phyloP scores from a whole-genome alignment of 2,329 filamentous ascomycete species.

The Cladosporium halotolerans region DNA sequence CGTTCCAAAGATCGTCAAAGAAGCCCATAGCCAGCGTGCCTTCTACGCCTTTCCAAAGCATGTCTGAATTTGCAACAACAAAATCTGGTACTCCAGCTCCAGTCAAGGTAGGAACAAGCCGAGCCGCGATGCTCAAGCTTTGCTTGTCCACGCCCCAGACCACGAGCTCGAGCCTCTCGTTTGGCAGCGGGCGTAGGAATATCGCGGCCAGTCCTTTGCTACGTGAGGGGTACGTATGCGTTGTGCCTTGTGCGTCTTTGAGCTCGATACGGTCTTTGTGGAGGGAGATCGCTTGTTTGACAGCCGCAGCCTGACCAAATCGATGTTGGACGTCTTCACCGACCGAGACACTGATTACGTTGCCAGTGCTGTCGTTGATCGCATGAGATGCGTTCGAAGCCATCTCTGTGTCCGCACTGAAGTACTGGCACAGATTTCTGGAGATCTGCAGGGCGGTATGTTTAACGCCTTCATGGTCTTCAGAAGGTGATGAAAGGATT shows the following conservation, averaged over 20 bases:
- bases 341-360: slow-evolving; percentile 39
- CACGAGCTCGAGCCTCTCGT: slow-evolving; percentile 48
- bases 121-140: slow-evolving; percentile 44
- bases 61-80: slow-evolving; percentile 42
- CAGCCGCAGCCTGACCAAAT: not conserved
- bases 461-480: slow-evolving; percentile 14
- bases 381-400: slow-evolving; percentile 12
- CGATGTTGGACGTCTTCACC: slow-evolving; percentile 14
- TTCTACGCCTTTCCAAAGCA: slow-evolving; percentile 46
- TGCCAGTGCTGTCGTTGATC: slow-evolving; percentile 30
- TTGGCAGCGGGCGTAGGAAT: slow-evolving; percentile 45
- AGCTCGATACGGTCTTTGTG: slow-evolving; percentile 27
- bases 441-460: slow-evolving; percentile 48
- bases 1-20: slow-evolving; percentile 47
- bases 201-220: slow-evolving; percentile 40
- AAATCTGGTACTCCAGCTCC: slow-evolving; percentile 55
- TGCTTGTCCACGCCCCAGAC: slow-evolving; percentile 48
- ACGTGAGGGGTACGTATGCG: slow-evolving; percentile 1
- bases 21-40: slow-evolving; percentile 51
- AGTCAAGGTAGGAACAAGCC: slow-evolving; percentile 50
- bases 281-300: slow-evolving; percentile 29
- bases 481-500: slow-evolving; percentile 31
- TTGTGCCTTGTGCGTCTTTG: not conserved
- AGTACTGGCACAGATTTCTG: slow-evolving; percentile 50
- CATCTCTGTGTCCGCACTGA: slow-evolving; percentile 47